Conservation (phyloP, 2,329 filamentous ascomycete species). For the Claviceps pazoutovae region DNA sequence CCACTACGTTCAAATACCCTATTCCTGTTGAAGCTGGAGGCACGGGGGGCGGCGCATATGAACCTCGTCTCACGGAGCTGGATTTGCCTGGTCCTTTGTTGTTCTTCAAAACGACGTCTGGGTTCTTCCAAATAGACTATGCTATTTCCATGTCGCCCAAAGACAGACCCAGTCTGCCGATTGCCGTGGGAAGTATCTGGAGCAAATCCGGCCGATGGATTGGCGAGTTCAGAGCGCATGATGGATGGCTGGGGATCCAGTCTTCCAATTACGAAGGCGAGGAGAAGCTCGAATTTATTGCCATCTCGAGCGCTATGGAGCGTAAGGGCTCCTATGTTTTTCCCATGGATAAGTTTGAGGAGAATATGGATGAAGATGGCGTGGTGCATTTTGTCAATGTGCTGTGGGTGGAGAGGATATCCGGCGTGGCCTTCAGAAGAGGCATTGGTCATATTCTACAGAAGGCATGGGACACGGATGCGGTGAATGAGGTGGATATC, state of each 20-base stretch:
- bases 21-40: constrained; percentile 24
- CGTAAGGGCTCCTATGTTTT: constrained; percentile 27
- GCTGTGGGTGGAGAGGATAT: constrained; percentile 31
- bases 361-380: constrained; percentile 27
- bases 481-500: constrained; percentile 25
- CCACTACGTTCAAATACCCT: constrained; percentile 27
- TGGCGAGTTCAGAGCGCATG: constrained; percentile 30
- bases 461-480: constrained; percentile 26
- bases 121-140: constrained; percentile 28
- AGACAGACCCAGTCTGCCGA: constrained; percentile 22
- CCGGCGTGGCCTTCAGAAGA: constrained; percentile 26
- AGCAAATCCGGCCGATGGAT: constrained; percentile 22
- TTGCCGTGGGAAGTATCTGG: constrained; percentile 30
- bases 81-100: constrained; percentile 25
- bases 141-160: constrained; percentile 22
- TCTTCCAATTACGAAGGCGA: constrained; percentile 32
- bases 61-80: constrained; percentile 16
- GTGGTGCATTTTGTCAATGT: constrained; percentile 32
- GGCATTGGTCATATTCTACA: constrained; percentile 29
- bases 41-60: constrained; percentile 15
- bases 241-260: constrained; percentile 30
- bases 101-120: constrained; percentile 25
- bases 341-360: constrained; percentile 24
- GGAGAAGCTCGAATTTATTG: constrained; percentile 30
- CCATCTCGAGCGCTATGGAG: constrained; percentile 27